Percentiles rank a stretch among this genome's conserved stretches.
Conservation (phyloP, 2,329 filamentous ascomycete genomes). For the Aspergillus brunneoviolaceus region DNA sequence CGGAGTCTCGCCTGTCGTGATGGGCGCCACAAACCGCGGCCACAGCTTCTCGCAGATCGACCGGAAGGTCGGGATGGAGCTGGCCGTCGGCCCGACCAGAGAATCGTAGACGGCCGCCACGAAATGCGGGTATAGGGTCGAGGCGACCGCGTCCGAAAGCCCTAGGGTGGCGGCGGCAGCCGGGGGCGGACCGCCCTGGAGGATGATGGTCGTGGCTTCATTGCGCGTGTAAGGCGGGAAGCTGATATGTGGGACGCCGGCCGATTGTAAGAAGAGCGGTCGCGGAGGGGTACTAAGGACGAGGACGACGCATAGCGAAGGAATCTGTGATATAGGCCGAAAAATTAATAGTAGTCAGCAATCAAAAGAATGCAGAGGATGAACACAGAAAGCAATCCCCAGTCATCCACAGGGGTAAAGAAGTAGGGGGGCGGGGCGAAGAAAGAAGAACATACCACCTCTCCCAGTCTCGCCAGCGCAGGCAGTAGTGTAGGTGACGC, state of each 20-base stretch:
- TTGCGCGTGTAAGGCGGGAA: conserved; percentile 82
- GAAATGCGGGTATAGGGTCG: conserved; percentile 63
- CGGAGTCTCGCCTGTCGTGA: conserved; percentile 64
- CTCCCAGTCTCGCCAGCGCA: conserved; percentile 76
- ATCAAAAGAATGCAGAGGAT: no score
- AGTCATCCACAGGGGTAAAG: not conserved
- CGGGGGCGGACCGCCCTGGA: conserved; percentile 50
- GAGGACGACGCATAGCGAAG: conserved; percentile 72
- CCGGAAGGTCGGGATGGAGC: conserved; percentile 72
- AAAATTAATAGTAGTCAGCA: not conserved
- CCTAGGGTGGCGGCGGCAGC: conserved; percentile 21
- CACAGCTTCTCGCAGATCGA: conserved; percentile 73
- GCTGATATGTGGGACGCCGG: conserved; percentile 72
- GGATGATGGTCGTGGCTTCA: conserved; percentile 75
- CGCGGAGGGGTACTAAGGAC: conserved; percentile 69
- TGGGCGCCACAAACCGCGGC: conserved; percentile 78
- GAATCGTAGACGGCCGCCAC: conserved; percentile 83
- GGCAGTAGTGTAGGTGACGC: conserved; percentile 74
- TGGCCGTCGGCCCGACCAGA: conserved; percentile 73
- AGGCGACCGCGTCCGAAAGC: conserved; percentile 28
- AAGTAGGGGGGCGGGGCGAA: not conserved
- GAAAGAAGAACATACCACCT: conserved; percentile 60
- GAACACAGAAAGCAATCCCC: no score
- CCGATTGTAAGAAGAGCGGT: conserved; percentile 66
- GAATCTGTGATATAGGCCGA: conserved; percentile 62